A percentile compares a stretch with the other conserved stretches of the same genome.
Conservation (phyloP, 1,139 yeast species). For the Zygosaccharomyces sapae region DNA sequence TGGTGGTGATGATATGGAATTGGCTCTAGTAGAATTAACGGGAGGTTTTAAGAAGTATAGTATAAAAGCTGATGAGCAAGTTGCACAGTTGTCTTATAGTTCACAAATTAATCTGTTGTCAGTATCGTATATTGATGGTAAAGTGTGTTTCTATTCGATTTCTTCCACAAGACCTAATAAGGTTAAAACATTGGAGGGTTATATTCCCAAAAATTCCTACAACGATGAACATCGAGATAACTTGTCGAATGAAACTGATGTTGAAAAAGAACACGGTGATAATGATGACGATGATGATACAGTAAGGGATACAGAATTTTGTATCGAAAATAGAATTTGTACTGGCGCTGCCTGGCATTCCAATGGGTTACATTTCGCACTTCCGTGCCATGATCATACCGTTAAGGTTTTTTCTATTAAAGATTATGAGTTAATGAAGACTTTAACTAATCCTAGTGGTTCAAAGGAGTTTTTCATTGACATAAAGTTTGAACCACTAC, state of each 20-base stretch:
- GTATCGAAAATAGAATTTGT: slow-evolving; percentile 37
- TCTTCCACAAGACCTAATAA: slow-evolving; percentile 42
- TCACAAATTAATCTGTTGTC: slow-evolving; percentile 56
- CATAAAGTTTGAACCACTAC: slow-evolving; percentile 52
- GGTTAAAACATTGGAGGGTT: slow-evolving; percentile 43
- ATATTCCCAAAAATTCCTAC: slow-evolving; percentile 37
- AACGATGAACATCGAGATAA: slow-evolving; percentile 31
- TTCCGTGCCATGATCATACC: slow-evolving; percentile 45
- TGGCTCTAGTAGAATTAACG: slow-evolving; percentile 52
- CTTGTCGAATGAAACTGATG: slow-evolving; percentile 25
- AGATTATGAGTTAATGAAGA: slow-evolving; percentile 24
- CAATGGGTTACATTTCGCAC: slow-evolving; percentile 58
- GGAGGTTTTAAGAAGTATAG: slow-evolving; percentile 36
- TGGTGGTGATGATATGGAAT: slow-evolving; percentile 73
- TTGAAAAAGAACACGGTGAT: slow-evolving; percentile 37
- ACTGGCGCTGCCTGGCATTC: slow-evolving; percentile 57
- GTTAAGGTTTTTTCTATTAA: slow-evolving; percentile 27
- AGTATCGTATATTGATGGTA: slow-evolving; percentile 65
- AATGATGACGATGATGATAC: slow-evolving; percentile 31
- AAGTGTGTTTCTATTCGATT: slow-evolving; percentile 59
- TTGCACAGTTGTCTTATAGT: slow-evolving; percentile 60
- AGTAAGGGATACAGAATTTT: slow-evolving; percentile 28
- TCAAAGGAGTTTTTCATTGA: slow-evolving; percentile 43
- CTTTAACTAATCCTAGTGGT: slow-evolving; percentile 31
- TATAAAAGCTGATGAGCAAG: slow-evolving; percentile 49